A percentile compares a stretch with the other conserved stretches of the same genome.
Conservation (phyloP, 139 green algal genomes). For the Coccomyxa sp. region DNA sequence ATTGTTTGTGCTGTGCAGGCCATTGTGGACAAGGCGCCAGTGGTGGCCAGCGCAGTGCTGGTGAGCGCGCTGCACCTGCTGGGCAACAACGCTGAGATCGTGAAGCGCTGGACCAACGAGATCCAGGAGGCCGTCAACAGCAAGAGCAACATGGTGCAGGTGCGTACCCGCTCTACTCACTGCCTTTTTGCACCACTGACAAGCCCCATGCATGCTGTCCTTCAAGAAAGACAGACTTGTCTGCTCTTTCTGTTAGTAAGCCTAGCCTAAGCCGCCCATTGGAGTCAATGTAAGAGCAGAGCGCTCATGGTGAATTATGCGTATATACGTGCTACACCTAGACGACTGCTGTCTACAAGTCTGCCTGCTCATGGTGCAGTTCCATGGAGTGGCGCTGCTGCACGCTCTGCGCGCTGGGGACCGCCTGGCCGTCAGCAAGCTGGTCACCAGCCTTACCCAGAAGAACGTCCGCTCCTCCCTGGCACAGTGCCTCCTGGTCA, state of each 20-base stretch:
- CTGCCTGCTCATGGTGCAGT: conserved; percentile 99
- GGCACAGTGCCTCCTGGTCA: conserved; percentile 93
- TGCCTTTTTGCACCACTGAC: too few species aligned
- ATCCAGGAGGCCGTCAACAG: conserved; percentile 89
- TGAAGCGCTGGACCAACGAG: conserved; percentile 96
- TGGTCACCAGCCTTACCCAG: conserved; percentile 87
- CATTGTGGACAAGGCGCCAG: conserved; percentile 88
- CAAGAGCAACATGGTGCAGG: conserved; percentile 92
- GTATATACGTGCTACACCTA: too few species aligned
- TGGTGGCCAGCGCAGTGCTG: conserved; percentile 79
- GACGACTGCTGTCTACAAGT: too few species aligned
- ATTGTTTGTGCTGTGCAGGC: too few species aligned
- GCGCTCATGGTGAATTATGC: too few species aligned
- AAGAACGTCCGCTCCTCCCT: conserved; percentile 83
- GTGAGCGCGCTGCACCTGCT: conserved; percentile 85
- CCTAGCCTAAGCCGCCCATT: too few species aligned
- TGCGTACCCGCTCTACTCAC: too few species aligned
- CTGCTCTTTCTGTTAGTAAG: too few species aligned
- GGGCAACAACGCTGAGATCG: conserved; percentile 79
- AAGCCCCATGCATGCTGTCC: too few species aligned
- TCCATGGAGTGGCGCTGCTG: conserved; percentile 92
- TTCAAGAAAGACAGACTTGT: too few species aligned
- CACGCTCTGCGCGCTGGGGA: conserved; percentile 89
- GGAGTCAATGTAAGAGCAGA: too few species aligned
- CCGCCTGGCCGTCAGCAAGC: conserved; percentile 93